phyloP scores from a whole-genome alignment of 805 yeast species.

The Myxozyma kluyveri region DNA sequence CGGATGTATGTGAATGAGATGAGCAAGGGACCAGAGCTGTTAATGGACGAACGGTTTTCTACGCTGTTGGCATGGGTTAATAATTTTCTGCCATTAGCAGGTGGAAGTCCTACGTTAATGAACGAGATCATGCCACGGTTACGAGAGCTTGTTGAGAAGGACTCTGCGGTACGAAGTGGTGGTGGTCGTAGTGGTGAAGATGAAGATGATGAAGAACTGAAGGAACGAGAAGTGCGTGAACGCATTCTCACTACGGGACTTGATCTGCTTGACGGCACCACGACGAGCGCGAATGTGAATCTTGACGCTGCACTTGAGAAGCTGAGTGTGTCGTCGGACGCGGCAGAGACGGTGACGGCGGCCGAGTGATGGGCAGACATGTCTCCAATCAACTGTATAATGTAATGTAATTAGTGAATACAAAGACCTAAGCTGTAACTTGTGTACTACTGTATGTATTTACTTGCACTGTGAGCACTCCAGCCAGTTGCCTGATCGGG shows the following conservation, averaged over 20 bases:
- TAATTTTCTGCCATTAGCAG: conserved; percentile 21
- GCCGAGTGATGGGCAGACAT: neutral
- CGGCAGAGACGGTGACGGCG: neutral
- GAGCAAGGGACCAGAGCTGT: conserved; percentile 4
- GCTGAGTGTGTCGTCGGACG: neutral
- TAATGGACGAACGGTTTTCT: conserved; percentile 18
- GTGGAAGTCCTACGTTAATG: conserved; percentile 9
- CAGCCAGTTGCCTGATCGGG: neutral
- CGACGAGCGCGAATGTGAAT: neutral
- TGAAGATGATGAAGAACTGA: conserved; percentile 18
- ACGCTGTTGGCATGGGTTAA: conserved; percentile 25
- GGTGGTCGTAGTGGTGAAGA: too few species aligned
- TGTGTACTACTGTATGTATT: neutral
- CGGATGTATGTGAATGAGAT: conserved; percentile 9
- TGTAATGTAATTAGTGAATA: neutral
- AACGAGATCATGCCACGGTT: conserved; percentile 8
- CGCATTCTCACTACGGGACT: conserved; percentile 12
- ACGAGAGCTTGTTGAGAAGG: conserved; percentile 4
- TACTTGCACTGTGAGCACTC: too few species aligned
- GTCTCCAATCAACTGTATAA: too few species aligned
- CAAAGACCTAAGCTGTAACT: neutral
- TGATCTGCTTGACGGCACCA: neutral
- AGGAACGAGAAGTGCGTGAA: conserved; percentile 23
- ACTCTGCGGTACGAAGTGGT: neutral
- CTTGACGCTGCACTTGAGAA: neutral